Conservation (phyloP, 371 early-diverging fungal species). For the Circinella minor region DNA sequence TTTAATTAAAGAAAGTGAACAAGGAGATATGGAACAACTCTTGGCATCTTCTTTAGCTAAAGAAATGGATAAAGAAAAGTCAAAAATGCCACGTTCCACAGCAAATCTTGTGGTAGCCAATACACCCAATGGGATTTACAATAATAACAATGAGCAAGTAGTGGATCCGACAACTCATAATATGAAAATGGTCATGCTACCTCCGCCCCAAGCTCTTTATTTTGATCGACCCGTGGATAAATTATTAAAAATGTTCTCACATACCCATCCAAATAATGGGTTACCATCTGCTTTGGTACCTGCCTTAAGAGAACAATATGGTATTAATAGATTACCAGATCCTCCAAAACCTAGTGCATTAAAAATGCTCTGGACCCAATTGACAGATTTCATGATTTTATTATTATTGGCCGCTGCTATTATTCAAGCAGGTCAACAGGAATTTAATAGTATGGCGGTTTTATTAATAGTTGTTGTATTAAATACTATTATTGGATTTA, state of each 20-base stretch:
- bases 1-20: slow-evolving; percentile 79
- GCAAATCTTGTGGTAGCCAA: slow-evolving; percentile 10
- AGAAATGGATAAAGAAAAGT: slow-evolving; percentile 29
- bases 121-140: slow-evolving; percentile 5
- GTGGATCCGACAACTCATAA: neutral
- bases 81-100: slow-evolving; percentile 32
- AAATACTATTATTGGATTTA: slow-evolving; percentile 88
- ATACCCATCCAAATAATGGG: slow-evolving; percentile 73
- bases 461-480: slow-evolving; percentile 84
- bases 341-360: slow-evolving; percentile 79
- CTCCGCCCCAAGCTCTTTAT: slow-evolving; percentile 77
- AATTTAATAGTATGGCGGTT: slow-evolving; percentile 77
- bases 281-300: slow-evolving; percentile 59
- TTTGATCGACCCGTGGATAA: slow-evolving; percentile 83
- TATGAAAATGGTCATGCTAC: slow-evolving; percentile 34
- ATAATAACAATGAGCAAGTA: too few species aligned
- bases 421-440: slow-evolving; percentile 76
- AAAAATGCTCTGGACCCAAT: slow-evolving; percentile 83
- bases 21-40: slow-evolving; percentile 73
- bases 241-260: slow-evolving; percentile 80
- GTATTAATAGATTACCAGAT: slow-evolving; percentile 77
- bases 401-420: slow-evolving; percentile 74
- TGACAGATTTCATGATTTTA: slow-evolving; percentile 93
- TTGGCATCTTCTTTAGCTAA: slow-evolving; percentile 33
- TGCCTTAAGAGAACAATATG: slow-evolving; percentile 77